Base-by-base conservation (phyloP, 352 stramenopile species). In the Pythium monospermum region DNA sequence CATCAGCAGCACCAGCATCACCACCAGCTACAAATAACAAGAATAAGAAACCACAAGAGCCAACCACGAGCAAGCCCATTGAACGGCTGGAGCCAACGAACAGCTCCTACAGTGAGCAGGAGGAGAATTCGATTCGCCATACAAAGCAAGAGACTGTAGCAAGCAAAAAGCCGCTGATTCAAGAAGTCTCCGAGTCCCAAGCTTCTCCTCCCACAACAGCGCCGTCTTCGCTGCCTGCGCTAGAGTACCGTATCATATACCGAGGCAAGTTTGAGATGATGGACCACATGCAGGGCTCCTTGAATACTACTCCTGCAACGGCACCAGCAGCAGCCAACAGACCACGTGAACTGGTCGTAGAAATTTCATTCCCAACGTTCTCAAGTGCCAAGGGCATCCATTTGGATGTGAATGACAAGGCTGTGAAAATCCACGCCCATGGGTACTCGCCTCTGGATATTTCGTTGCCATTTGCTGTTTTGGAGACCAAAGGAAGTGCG, bases 241-340 rank as follows among this genome's bases (percentile, higher is more conserved):
- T 93, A 47, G 61, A 69, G 47, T 74, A 74, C 23, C 68, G 79
- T 43, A 48, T 93, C 16, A 71, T 86, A 30, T 76, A 93, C 27
- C 66, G 79, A 19, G 82, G 79, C 1, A 66, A 68, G 4, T 91
- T 87, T 30, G 80, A 93, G 58, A 66, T 87, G 43, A 55, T 81
- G 50, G 66, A 91, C 49, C 77, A 93, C 48, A 82, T 88, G 71
- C 68, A 88, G 63, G n/a, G n/a, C n/a, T n/a, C n/a, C n/a, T n/a
- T n/a, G n/a, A n/a, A n/a, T n/a, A n/a, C n/a, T n/a, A n/a, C n/a
- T n/a, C n/a, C n/a, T n/a, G 65, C 65, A n/a, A 64, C 44, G 6
- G 30, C 64, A 0, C 49, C 68, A 11, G 31, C 37, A 15, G 1
- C 13, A 6, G 5, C 42, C 16, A 50, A 40, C 43, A 73, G 74